These are phyloP conservation scores for Trichoderma virens DNA, from an alignment of 495 filamentous ascomycete genomes.

Conservation along the genomic window DNA sequence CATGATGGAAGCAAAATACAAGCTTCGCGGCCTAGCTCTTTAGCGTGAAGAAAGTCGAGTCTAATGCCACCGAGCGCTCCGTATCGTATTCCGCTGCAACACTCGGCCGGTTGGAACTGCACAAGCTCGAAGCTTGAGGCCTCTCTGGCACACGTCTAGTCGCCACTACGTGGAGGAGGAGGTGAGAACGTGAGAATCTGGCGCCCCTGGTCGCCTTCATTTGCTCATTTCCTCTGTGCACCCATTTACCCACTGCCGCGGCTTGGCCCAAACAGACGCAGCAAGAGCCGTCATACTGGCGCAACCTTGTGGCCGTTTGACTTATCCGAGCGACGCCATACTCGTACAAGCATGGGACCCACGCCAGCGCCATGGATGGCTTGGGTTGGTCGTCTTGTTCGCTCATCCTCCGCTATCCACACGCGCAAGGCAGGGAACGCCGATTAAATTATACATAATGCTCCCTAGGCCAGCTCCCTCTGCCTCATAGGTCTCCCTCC, in stretches of 20 bases:
- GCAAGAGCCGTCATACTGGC: neutral
- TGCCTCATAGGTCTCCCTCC: neutral
- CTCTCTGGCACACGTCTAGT: neutral
- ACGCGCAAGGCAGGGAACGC: neutral
- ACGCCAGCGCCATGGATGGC: neutral
- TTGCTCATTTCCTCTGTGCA: constrained; percentile 1
- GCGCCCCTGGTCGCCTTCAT: neutral
- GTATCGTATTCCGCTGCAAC: neutral
- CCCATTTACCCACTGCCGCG: neutral
- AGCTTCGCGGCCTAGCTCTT: neutral
- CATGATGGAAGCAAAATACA: neutral
- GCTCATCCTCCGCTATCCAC: neutral
- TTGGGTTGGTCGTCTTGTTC: neutral
- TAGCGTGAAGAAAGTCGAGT: neutral
- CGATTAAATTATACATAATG: neutral
- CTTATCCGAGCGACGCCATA: neutral
- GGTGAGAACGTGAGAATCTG: neutral
- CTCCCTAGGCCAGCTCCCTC: constrained; percentile 3
- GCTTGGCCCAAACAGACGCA: neutral
- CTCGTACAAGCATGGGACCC: neutral
- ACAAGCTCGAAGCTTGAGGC: neutral
- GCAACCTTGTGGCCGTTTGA: neutral
- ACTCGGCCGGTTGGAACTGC: neutral
- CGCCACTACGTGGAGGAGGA: neutral
- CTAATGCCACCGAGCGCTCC: neutral